Evolutionary conservation across 2,329 filamentous ascomycete species (phyloP), one percentile per base, ranked within the genome.

Genomic region (Botrytis pseudocinerea): DNA sequence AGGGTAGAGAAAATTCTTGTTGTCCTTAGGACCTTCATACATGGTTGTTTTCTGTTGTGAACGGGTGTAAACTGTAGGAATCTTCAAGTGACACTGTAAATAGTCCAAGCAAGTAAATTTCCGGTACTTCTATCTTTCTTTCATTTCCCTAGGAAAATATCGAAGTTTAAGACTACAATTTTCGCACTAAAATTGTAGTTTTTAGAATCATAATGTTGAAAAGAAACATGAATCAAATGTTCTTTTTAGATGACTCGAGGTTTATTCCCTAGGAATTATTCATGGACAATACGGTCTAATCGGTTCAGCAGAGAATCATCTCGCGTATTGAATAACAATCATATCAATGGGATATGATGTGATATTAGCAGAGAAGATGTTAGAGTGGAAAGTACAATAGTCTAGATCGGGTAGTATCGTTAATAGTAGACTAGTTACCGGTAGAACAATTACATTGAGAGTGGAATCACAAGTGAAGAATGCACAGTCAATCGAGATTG

Each of bases 281-380:
- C 6, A 44, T 14, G 28, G 28, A 6, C n/a, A 32, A 40, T 38
- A 10, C 3, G 8, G 42, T 20, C 3, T 63, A 7, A 63, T 7
- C 51, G 5, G 12, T 25, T 28, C 4, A 5, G 51, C 14, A 28
- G 14, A 28, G 51, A 54, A 28, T 12, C n/a, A 54, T 54, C 10
- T 28, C n/a, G 6, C 6, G 48, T 10, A 12, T 51, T 51, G 25
- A n/a, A 54, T 18, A 54, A 54, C 14, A 18, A 7, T 28, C 2
- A 54, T 16, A 1, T 54, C n/a, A 8, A 16, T 18, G 5, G 14
- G 5, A 28, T 8, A 28, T 54, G 14, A 28, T 28, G 0, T 0
- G n/a, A 54, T 16, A 28, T 7, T 3, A 0, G 51, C 28, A 2
- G 6, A 16, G 6, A 28, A 8, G 5, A 2, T 28, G 7, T 0